A percentile compares a stretch with the other conserved stretches of the same genome.
Evolutionary conservation across 139 green algal genomes (phyloP).

Genomic region (Deuterostichococcus epilithicus): DNA sequence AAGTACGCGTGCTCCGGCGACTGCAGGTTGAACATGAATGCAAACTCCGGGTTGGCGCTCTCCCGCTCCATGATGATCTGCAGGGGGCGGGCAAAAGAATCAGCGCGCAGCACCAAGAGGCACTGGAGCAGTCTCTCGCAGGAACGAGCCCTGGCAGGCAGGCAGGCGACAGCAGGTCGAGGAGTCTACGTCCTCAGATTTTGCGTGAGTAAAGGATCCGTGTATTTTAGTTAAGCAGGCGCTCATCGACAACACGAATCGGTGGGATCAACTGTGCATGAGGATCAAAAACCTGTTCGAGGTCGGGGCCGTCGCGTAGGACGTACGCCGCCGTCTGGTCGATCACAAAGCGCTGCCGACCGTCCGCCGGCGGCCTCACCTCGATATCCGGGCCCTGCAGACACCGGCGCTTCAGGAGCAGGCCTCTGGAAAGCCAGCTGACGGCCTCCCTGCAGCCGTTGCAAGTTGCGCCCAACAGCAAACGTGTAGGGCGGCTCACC

Average conservation of each 20-base stretch:
- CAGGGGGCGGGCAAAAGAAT: neutral
- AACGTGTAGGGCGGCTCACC: too few species aligned
- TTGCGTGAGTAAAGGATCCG: too few species aligned
- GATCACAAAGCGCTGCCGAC: conserved; percentile 77
- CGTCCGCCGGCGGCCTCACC: conserved; percentile 62
- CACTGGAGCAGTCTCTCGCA: too few species aligned
- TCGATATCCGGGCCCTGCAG: conserved; percentile 49
- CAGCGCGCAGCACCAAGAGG: too few species aligned
- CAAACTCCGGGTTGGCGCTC: conserved; percentile 73
- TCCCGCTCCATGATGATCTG: conserved; percentile 81
- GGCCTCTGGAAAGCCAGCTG: neutral
- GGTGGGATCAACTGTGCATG: too few species aligned
- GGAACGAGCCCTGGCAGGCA: too few species aligned
- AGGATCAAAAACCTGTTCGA: conserved; percentile 82
- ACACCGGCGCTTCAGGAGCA: neutral
- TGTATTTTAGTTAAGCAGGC: too few species aligned
- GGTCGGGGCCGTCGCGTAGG: conserved; percentile 65
- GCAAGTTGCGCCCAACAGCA: too few species aligned
- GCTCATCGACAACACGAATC: too few species aligned
- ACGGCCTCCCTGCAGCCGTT: too few species aligned
- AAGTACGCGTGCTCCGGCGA: conserved; percentile 89
- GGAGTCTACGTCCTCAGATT: too few species aligned
- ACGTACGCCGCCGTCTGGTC: conserved; percentile 89
- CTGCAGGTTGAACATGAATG: conserved; percentile 84
- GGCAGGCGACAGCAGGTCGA: too few species aligned